Conservation (phyloP, 352 stramenopile species). For the Phytopythium delawarense region DNA sequence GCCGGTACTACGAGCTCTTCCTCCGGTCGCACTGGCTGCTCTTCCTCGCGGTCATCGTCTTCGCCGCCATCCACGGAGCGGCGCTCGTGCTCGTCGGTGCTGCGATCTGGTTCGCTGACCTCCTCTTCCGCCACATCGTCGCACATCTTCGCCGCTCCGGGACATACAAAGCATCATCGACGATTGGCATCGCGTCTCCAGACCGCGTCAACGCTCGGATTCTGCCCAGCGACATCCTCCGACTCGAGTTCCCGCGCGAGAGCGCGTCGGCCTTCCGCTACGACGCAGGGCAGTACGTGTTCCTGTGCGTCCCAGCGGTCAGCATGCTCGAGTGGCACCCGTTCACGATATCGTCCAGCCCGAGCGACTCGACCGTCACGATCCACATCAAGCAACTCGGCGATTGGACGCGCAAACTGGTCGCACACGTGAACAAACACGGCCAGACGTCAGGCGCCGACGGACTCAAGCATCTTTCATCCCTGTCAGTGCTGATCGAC, state of each 20-base stretch:
- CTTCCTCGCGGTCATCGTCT: conserved; percentile 36
- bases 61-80: conserved; percentile 38
- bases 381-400: conserved; percentile 62
- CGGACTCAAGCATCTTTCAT: not conserved
- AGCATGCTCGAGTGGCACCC: conserved; percentile 81
- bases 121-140: conserved; percentile 34
- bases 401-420: conserved; percentile 61
- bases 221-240: conserved; percentile 31
- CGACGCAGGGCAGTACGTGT: conserved; percentile 66
- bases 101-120: conserved; percentile 29
- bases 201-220: conserved; percentile 26
- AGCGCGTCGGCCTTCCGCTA: conserved; percentile 33
- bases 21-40: conserved; percentile 44
- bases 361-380: conserved; percentile 54
- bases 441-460: not conserved
- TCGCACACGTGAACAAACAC: conserved; percentile 17
- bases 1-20: conserved; percentile 52
- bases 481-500: conserved; percentile 37
- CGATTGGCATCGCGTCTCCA: conserved; percentile 17
- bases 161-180: conserved; percentile 3
- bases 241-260: conserved; percentile 47
- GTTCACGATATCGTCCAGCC: conserved; percentile 83
- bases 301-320: conserved; percentile 76
- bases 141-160: conserved; percentile 17
- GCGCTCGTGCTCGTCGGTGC: conserved; percentile 27